These are phyloP conservation scores for Fistulina hepatica DNA, from an alignment of 1,284 basidiomycete species.

Conservation along the genomic window DNA sequence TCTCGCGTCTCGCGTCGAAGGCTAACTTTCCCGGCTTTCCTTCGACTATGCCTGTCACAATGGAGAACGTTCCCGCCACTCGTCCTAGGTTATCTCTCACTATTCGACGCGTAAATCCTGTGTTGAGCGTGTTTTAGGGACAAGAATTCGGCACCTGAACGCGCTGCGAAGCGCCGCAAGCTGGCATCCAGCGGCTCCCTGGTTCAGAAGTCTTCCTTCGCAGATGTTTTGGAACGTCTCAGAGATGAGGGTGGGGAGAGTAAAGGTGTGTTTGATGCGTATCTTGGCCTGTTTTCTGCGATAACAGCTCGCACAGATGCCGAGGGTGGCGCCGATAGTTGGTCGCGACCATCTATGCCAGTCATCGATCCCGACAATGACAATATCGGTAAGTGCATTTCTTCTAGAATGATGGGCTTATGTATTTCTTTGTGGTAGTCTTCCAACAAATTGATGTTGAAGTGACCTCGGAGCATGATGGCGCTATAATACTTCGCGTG, in stretches of 20 bases:
- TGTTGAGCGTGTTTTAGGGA: constrained; percentile 20
- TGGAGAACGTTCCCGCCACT: constrained; percentile 26
- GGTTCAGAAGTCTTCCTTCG: constrained; percentile 44
- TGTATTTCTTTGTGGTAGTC: constrained; percentile 30
- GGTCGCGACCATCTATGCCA: constrained; percentile 62
- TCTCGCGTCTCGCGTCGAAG: constrained; percentile 3
- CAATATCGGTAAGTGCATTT: constrained; percentile 38
- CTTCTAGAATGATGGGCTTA: background rate
- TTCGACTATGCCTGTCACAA: constrained; percentile 12
- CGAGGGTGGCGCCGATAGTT: constrained; percentile 67
- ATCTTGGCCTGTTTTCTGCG: background rate
- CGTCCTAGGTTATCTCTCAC: constrained; percentile 10
- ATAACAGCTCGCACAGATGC: constrained; percentile 29
- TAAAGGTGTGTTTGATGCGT: constrained; percentile 25
- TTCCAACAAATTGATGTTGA: constrained; percentile 96
- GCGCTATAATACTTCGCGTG: constrained; percentile 53
- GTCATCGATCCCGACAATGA: constrained; percentile 50
- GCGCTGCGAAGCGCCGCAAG: constrained; percentile 51
- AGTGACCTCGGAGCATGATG: constrained; percentile 48
- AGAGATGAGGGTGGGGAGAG: constrained; percentile 52
- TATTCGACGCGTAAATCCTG: constrained; percentile 17
- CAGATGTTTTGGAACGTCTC: constrained; percentile 66
- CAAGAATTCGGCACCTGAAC: constrained; percentile 25
- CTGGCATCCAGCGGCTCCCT: constrained; percentile 33
- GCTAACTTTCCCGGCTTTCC: background rate